Evolutionary conservation across 1,284 basidiomycete species (phyloP), one percentile per base, ranked within the genome.

Genomic region (Boletus sp.): DNA sequence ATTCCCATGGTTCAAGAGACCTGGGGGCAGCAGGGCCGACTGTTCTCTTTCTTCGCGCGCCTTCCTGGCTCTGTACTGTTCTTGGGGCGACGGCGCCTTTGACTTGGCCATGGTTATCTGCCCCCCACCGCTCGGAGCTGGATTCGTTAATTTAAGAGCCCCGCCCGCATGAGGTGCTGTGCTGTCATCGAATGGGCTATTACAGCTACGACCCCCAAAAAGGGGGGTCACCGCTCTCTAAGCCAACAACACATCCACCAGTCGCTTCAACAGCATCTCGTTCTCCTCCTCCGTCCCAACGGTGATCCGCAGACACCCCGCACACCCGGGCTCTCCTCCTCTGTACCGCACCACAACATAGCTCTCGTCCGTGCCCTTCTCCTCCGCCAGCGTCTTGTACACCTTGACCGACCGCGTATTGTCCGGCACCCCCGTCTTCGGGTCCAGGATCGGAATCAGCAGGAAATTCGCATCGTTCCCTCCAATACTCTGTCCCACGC

Each of bases 381-480:
- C 74, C 68, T 92, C 94, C 17, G 95, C 96, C 60, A 99, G 78
- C 16, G 77, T 72, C 66, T 83, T 88, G 71, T 99, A 98, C 19
- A 94, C 70, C 58, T 64, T 64, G 44, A 81, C 72, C 0, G 94
- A 82, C 25, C 90, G 77, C 17, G 53, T 64, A 58, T 85, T 94
- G 68, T 91, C 85, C 0, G 86, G 82, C 12, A 59, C 51, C 33
- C 59, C 52, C 39, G 49, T 65, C 10, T 61, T 61, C 27, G 69
- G 72, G 41, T 80, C 75, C 6, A 94, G 71, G 20, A 99, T 76
- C 34, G 91, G 89, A 0, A 91, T 78, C 54, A 98, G 55, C 26
- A 99, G 67, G 67, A 99, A 99, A 69, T 99, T 99, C 33, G 94
- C 94, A 62, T 95, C 74, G 67, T 90, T 90, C 0, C 77, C 82